Base-by-base conservation (phyloP, 441 rosid genomes). In the Croton setiger region DNA sequence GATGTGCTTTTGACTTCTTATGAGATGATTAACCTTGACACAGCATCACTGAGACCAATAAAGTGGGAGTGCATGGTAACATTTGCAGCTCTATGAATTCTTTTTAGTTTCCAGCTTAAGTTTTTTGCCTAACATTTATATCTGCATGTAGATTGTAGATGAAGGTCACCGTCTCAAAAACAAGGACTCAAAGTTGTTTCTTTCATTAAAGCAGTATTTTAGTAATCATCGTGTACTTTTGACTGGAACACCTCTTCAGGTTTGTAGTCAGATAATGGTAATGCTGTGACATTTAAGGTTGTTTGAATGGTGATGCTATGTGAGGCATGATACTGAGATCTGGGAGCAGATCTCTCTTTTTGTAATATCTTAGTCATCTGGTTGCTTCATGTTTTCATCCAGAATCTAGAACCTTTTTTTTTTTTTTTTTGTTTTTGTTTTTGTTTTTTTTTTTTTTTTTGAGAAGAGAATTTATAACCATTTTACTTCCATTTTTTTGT, bases 201-300 rank as follows among this genome's bases (percentile, higher is more conserved):
- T 81, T 66, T 85, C 96, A 17, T 63, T 96, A 85, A 96, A 86
- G 78, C 99, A 91, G 79, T 93, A 91, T 77, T 78, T 83, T 53
- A 93, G 92, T 74, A 82, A 83, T 69, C 99, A 93, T 76, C 95
- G 99, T 18, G 87, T 87, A 69, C 99, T 96, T 71, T 86, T 96
- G 82, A 96, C 99, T 53, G 99, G 99, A 81, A 96, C 99, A 57
- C 99, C 99, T 47, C 97, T 96, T 75, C 98, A 96, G 96, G 98
- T 96, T 70, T 56, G 83, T 81, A 59, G 66, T 69, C 64, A 68
- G 60, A 63, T 72, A 74, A 53, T 68, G 60, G 60, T 75, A 73
- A 60, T 67, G 45, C 20, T 64, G 18, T 48, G 52, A 61, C 47
- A 37, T 10, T 20, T 18, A 23, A 76, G 54, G 61, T 58, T 60